Evolutionary conservation across 495 filamentous ascomycete species (phyloP).

Genomic region (Daldinia decipiens): DNA sequence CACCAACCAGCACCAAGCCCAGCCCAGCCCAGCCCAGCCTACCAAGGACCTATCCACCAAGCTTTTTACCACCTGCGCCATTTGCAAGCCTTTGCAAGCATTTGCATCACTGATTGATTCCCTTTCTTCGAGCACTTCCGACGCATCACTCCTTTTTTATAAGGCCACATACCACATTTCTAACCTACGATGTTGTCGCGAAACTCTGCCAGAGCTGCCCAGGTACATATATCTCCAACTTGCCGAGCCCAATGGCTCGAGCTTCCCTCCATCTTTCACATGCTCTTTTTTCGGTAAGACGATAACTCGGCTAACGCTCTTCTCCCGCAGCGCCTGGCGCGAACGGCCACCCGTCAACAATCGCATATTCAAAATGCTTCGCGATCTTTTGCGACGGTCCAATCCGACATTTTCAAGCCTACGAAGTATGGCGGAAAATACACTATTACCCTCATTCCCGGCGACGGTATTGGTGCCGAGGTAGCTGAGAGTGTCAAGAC

Average conservation of each 20-base stretch:
- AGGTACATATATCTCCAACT: conserved; percentile 50
- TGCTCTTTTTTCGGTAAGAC: conserved; percentile 37
- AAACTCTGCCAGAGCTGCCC: conserved; percentile 62
- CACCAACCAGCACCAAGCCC: conserved; percentile 16
- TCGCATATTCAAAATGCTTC: conserved; percentile 54
- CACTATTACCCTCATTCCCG: conserved; percentile 97
- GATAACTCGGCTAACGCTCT: conserved; percentile 21
- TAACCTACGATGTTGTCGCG: conserved; percentile 65
- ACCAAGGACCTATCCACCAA: conserved; percentile 35
- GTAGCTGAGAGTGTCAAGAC: conserved; percentile 98
- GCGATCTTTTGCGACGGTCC: conserved; percentile 75
- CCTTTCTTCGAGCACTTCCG: conserved; percentile 27
- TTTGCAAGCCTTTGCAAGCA: conserved; percentile 45
- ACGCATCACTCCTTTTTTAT: conserved; percentile 25
- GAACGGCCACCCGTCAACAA: conserved; percentile 61
- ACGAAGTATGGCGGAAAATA: conserved; percentile 99
- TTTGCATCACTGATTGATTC: conserved; percentile 31
- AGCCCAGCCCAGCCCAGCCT: conserved; percentile 16
- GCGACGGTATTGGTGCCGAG: conserved; percentile 98
- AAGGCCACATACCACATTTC: conserved; percentile 12
- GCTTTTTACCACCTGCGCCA: conserved; percentile 45
- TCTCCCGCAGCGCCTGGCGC: conserved; percentile 63
- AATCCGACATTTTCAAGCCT: conserved; percentile 94
- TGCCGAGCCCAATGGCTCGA: conserved; percentile 39
- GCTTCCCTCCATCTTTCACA: conserved; percentile 36